phyloP scores from a whole-genome alignment of 179 eudicot genomes.

The Sideroxylon spinosum region DNA sequence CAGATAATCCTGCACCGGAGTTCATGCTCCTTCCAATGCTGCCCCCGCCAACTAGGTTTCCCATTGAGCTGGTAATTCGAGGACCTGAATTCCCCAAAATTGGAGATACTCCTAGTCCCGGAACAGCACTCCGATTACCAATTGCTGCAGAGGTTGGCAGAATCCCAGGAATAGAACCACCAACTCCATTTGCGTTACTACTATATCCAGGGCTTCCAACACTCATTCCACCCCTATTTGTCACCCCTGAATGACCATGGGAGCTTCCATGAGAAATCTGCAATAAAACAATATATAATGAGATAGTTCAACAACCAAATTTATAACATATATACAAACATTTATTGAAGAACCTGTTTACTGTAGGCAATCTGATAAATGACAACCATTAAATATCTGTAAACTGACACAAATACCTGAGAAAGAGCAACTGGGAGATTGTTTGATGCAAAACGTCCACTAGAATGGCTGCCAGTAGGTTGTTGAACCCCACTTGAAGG shows the following conservation, averaged over 20 bases:
- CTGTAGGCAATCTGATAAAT: neutral
- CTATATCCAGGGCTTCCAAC: constrained; percentile 76
- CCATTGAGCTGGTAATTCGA: constrained; percentile 77
- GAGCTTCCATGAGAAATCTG: constrained; percentile 82
- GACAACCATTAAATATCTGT: neutral
- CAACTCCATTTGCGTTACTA: constrained; percentile 60
- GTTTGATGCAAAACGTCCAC: constrained; percentile 79
- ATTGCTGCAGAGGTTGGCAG: constrained; percentile 84
- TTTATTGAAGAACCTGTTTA: neutral
- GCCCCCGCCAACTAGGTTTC: constrained; percentile 73
- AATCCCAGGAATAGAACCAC: constrained; percentile 88
- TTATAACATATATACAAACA: neutral
- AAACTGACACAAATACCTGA: constrained; percentile 46
- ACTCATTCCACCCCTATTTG: constrained; percentile 86
- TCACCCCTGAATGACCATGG: constrained; percentile 81
- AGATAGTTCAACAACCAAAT: constrained; percentile 4
- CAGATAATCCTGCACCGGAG: constrained; percentile 83
- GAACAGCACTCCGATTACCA: constrained; percentile 70
- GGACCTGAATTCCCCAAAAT: constrained; percentile 77
- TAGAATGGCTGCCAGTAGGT: constrained; percentile 64
- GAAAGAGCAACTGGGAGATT: constrained; percentile 77
- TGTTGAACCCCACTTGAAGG: constrained; percentile 90
- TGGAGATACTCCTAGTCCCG: constrained; percentile 80
- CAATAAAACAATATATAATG: constrained; percentile 10
- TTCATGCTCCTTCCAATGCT: constrained; percentile 76